A percentile compares a stretch with the other conserved stretches of the same genome.
Conservation (phyloP, 495 filamentous ascomycete genomes). For the Trypethelium eluteriae region DNA sequence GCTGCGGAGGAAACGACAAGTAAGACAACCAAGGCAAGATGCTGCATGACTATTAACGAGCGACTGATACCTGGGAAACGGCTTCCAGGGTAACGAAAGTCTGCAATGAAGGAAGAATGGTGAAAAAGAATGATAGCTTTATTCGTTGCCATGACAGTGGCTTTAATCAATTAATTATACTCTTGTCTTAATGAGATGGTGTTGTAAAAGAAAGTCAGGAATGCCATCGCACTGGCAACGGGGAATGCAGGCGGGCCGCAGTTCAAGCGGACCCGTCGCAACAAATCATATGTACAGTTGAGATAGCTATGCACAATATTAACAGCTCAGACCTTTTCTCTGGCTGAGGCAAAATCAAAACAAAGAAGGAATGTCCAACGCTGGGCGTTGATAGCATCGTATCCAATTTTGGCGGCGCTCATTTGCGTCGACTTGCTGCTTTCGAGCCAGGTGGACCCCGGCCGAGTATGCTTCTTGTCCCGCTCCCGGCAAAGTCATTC, state of each 20-base stretch:
- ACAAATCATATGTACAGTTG: neutral
- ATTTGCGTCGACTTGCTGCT: neutral
- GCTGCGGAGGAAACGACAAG: neutral
- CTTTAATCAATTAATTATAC: neutral
- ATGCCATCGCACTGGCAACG: neutral
- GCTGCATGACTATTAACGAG: neutral
- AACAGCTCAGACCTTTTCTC: neutral
- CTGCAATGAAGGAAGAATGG: neutral
- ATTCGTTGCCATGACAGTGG: slow-evolving; percentile 10
- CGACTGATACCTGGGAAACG: slow-evolving; percentile 2
- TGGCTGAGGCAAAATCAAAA: neutral
- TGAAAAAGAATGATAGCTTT: neutral
- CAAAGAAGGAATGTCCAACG: slow-evolving; percentile 9
- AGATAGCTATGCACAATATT: neutral
- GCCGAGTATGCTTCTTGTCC: slow-evolving; percentile 1
- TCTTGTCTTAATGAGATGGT: neutral
- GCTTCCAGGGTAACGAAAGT: neutral
- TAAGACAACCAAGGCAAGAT: neutral
- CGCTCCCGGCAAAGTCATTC: slow-evolving; percentile 8
- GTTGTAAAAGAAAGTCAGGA: neutral
- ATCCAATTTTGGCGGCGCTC: neutral
- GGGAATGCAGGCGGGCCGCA: neutral
- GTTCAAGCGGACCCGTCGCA: neutral
- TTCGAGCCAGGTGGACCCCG: neutral
- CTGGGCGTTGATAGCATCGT: neutral